Conservation (phyloP, 768 basidiomycete genomes). For the Suillus spraguei region DNA sequence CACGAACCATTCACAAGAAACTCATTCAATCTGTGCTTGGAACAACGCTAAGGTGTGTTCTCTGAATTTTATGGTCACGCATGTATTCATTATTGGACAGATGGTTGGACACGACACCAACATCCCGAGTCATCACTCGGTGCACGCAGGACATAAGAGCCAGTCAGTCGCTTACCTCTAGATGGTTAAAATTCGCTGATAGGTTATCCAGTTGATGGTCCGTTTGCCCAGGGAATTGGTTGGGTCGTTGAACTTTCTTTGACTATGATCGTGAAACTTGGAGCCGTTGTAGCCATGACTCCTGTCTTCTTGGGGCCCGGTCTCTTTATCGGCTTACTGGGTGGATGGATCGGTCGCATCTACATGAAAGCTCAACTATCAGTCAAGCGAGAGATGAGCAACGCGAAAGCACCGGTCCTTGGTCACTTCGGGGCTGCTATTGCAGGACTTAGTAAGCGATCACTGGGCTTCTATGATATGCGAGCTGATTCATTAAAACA, state of each 20-base stretch:
- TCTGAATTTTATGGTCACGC: slow-evolving; percentile 26
- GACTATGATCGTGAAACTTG: slow-evolving; percentile 38
- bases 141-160: slow-evolving; percentile 63
- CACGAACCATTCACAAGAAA: slow-evolving; percentile 51
- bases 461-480: neutral
- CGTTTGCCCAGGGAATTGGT: slow-evolving; percentile 28
- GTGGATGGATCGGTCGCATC: slow-evolving; percentile 46
- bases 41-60: slow-evolving; percentile 60
- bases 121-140: slow-evolving; percentile 61
- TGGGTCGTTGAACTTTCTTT: slow-evolving; percentile 34
- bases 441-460: slow-evolving; percentile 44
- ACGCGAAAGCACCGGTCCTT: slow-evolving; percentile 49
- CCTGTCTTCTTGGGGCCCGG: slow-evolving; percentile 45
- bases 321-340: slow-evolving; percentile 36
- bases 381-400: slow-evolving; percentile 59
- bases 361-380: slow-evolving; percentile 59
- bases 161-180: slow-evolving; percentile 20
- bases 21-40: slow-evolving; percentile 57
- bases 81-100: slow-evolving; percentile 37
- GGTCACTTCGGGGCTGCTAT: slow-evolving; percentile 57
- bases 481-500: slow-evolving; percentile 6
- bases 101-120: slow-evolving; percentile 53
- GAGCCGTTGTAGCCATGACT: slow-evolving; percentile 38
- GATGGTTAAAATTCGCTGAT: slow-evolving; percentile 3
- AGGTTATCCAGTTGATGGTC: slow-evolving; percentile 36